Base-by-base conservation (phyloP, 2,329 filamentous ascomycete species). In the Escovopsis sp. region DNA sequence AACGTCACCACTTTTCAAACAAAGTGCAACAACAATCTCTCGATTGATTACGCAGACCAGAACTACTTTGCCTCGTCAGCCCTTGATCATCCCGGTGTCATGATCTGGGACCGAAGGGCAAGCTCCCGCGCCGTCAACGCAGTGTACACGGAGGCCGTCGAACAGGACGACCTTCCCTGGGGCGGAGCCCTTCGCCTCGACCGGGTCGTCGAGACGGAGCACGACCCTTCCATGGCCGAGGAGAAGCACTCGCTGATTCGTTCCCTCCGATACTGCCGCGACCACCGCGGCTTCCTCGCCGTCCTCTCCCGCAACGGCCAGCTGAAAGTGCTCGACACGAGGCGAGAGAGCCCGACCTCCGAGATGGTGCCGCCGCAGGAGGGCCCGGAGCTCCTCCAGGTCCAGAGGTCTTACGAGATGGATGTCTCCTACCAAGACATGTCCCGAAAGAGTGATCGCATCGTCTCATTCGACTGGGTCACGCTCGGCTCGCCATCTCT, bases 61-160 rank as follows among this genome's bases (percentile, higher is more conserved):
- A 86, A 90, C 46, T 88, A 86, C 54, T 88, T 90, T 57, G 76
- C 83, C 2, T 87, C 83, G 1, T 84, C 81, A 12, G 78, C 79
- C 3, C 61, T 83, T 11, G 80, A 83, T 39, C 76, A 83, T 34
- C 78, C 82, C 1, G 74, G 75, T 7, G 66, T 88, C 35, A 76
- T 79, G 52, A 67, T 88, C 23, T 88, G 82, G 82, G 82, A 88
- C 50, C 72, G 78, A 18, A 75, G 82, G 30, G 70, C 68, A n/a
- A 66, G 63, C 11, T 62, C 61, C 15, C 65, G 69, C 10, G 56
- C 64, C 1, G 54, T 66, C 10, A 66, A 68, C 8, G 74, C 70
- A 10, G 55, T 63, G 11, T 79, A 79, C 43, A 46, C 66, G 12
- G 63, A 72, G 19, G 69, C 72, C 3, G 57, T 76, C 4, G 72